Evolutionary conservation across 495 filamentous ascomycete genomes (phyloP).

Genomic region (Aspergillus hancockii): DNA sequence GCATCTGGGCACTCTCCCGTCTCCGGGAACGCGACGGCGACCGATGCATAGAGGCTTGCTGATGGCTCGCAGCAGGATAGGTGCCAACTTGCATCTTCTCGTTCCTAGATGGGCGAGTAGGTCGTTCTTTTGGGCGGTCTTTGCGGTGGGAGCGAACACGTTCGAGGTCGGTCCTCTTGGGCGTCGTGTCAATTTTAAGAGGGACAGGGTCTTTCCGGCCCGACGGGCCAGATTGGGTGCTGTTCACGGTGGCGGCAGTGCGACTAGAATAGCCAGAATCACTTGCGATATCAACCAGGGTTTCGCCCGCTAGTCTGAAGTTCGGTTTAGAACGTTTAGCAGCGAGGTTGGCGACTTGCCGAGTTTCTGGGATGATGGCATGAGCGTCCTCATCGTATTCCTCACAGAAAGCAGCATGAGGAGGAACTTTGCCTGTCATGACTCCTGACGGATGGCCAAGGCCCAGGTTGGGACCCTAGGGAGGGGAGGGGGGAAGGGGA

Average conservation of each 20-base stretch:
- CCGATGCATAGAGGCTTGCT: conserved; percentile 31
- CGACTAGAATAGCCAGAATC: conserved; percentile 69
- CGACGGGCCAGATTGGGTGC: conserved; percentile 54
- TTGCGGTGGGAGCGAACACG: conserved; percentile 35
- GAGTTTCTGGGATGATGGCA: conserved; percentile 47
- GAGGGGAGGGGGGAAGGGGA: conserved; percentile 11
- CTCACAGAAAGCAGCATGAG: conserved; percentile 53
- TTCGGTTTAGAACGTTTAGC: conserved; percentile 55
- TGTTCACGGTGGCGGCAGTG: conserved; percentile 56
- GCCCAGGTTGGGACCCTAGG: conserved; percentile 25
- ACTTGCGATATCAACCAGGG: conserved; percentile 52
- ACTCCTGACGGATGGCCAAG: conserved; percentile 30
- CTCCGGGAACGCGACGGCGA: conserved; percentile 39
- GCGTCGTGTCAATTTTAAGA: conserved; percentile 42
- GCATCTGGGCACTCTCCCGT: conserved; percentile 33
- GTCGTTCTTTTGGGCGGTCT: conserved; percentile 36
- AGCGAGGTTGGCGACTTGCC: conserved; percentile 53
- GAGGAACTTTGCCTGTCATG: conserved; percentile 42
- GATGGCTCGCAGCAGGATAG: conserved; percentile 32
- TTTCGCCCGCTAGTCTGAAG: conserved; percentile 34
- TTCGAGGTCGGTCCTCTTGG: conserved; percentile 32
- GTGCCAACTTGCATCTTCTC: conserved; percentile 43
- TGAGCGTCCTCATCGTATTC: conserved; percentile 58
- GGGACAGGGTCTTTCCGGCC: conserved; percentile 44
- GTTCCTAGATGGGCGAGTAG: conserved; percentile 29